Conservation (phyloP, 805 yeast species). For the Saccharomyces eubayanus region DNA sequence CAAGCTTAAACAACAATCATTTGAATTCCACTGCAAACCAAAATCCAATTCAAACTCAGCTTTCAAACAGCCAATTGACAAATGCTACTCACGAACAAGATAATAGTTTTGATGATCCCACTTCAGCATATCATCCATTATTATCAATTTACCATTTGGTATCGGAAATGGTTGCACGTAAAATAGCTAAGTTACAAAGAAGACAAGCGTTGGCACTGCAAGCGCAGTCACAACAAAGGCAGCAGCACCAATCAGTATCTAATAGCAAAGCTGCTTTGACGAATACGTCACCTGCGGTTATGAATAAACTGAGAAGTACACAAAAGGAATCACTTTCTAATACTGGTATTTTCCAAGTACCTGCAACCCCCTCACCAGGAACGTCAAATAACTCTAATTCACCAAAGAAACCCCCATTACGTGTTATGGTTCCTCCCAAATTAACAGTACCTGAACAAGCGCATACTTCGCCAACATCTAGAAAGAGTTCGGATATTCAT, state of each 20-base stretch:
- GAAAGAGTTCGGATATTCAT: slow-evolving; percentile 22
- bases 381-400: neutral
- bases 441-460: slow-evolving; percentile 42
- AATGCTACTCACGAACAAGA: slow-evolving; percentile 3
- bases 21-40: neutral
- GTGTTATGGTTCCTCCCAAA: slow-evolving; percentile 32
- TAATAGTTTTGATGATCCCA: slow-evolving; percentile 51
- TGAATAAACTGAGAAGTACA: neutral
- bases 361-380: neutral
- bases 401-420: slow-evolving; percentile 6
- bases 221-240: slow-evolving; percentile 16
- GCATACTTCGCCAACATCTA: slow-evolving; percentile 37
- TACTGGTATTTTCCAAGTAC: neutral
- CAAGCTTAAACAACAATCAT: neutral
- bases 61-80: neutral
- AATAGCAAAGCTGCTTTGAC: neutral
- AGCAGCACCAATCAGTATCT: slow-evolving; percentile 3
- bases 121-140: slow-evolving; percentile 80
- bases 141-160: slow-evolving; percentile 81
- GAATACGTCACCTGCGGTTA: neutral
- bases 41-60: neutral
- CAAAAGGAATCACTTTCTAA: neutral
- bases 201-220: slow-evolving; percentile 11
- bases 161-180: slow-evolving; percentile 71
- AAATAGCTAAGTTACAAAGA: slow-evolving; percentile 42